These are phyloP conservation scores for Huntiella bhutanensis DNA, from an alignment of 2,329 filamentous ascomycete species.

Conservation along the genomic window DNA sequence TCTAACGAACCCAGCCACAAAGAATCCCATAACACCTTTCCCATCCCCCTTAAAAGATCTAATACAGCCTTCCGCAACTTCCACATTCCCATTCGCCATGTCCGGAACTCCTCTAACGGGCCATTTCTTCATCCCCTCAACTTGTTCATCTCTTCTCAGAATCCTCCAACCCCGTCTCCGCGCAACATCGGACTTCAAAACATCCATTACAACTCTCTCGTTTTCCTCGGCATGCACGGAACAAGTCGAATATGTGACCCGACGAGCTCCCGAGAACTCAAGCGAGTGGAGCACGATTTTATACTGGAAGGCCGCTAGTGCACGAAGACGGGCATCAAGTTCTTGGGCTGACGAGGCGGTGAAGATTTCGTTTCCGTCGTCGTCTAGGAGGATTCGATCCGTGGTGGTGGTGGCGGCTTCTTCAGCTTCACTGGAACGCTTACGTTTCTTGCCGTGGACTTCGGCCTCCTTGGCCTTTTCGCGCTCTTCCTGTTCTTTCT, in stretches of 20 bases:
- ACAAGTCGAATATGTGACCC: conserved; percentile 85
- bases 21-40: conserved; percentile 84
- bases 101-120: conserved; percentile 39
- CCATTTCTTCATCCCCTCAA: conserved; percentile 60
- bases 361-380: conserved; percentile 37
- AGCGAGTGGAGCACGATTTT: conserved; percentile 70
- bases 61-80: conserved; percentile 56
- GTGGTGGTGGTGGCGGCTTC: conserved; percentile 19
- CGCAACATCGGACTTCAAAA: conserved; percentile 50
- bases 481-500: conserved; percentile 4
- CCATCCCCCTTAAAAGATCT: conserved; percentile 65
- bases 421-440: conserved; percentile 18
- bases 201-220: conserved; percentile 59
- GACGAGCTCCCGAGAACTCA: conserved; percentile 52
- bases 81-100: conserved; percentile 28
- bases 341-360: conserved; percentile 34
- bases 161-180: conserved; percentile 55
- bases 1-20: conserved; percentile 70
- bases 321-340: conserved; percentile 44
- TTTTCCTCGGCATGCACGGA: conserved; percentile 79
- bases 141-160: conserved; percentile 52
- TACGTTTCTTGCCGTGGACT: conserved; percentile 18
- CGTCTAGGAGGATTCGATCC: conserved; percentile 29
- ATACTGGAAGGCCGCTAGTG: conserved; percentile 66
- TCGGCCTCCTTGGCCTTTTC: background rate